These are phyloP conservation scores for Hymenoscyphus fraxineus DNA, from an alignment of 2,329 filamentous ascomycete species.

Conservation along the genomic window DNA sequence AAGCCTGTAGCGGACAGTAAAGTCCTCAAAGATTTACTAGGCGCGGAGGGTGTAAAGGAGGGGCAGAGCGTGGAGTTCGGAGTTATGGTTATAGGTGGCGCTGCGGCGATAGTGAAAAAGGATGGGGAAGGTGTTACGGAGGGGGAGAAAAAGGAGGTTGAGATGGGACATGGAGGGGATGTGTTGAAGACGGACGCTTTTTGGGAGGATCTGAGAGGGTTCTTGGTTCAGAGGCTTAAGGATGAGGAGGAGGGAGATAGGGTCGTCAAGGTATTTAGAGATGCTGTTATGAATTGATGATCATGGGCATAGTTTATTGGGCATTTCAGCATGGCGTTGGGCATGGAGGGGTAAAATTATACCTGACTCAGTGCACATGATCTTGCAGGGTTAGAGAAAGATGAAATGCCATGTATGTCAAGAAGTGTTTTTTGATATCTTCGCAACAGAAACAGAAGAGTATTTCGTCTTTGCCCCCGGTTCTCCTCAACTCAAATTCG, in stretches of 20 bases:
- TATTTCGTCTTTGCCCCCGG: constrained; percentile 11
- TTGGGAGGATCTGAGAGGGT: constrained; percentile 81
- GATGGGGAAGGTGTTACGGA: constrained; percentile 33
- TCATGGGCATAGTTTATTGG: background rate
- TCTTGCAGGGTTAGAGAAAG: constrained; percentile 10
- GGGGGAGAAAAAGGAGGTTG: constrained; percentile 36
- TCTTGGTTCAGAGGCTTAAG: constrained; percentile 73
- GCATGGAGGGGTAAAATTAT: constrained; percentile 11
- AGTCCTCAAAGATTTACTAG: constrained; percentile 68
- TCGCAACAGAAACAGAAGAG: constrained; percentile 8
- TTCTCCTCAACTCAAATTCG: constrained; percentile 6
- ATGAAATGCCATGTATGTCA: constrained; percentile 16
- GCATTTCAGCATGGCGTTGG: constrained; percentile 24
- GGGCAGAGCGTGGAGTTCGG: constrained; percentile 64
- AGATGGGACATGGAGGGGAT: constrained; percentile 44
- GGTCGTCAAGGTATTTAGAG: constrained; percentile 64
- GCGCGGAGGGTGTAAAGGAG: constrained; percentile 43
- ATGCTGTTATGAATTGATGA: constrained; percentile 43
- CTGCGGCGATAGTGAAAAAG: constrained; percentile 39
- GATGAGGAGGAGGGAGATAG: constrained; percentile 64
- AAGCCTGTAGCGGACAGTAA: constrained; percentile 79
- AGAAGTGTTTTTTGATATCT: constrained; percentile 26
- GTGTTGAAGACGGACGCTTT: constrained; percentile 70
- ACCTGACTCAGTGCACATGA: background rate
- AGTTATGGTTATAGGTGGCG: constrained; percentile 84